Percentiles rank a stretch among this genome's conserved stretches.
Conservation (phyloP, 495 filamentous ascomycete species). For the Glutinoglossum americanum region DNA sequence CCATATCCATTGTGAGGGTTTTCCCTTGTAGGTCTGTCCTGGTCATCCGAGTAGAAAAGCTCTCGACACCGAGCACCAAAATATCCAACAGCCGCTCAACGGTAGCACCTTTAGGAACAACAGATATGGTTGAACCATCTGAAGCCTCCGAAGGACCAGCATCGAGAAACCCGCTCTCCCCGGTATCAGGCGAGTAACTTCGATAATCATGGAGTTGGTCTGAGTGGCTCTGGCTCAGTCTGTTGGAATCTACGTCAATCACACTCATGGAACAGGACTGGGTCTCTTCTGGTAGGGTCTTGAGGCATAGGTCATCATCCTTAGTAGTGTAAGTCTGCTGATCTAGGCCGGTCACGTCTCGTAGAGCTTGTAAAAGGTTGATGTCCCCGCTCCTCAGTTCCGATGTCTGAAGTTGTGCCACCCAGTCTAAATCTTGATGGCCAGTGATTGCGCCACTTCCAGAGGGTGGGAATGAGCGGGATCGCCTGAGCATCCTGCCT, state of each 20-base stretch:
- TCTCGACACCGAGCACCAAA: constrained; percentile 16
- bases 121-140: neutral
- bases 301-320: neutral
- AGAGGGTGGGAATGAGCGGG: constrained; percentile 16
- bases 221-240: neutral
- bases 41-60: constrained; percentile 17
- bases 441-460: constrained; percentile 14
- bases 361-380: neutral
- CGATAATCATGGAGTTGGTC: neutral
- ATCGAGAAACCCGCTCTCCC: neutral
- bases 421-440: constrained; percentile 16
- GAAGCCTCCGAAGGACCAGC: constrained; percentile 8
- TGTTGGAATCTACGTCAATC: neutral
- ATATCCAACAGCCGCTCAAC: constrained; percentile 18
- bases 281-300: neutral
- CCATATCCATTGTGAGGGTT: constrained; percentile 16
- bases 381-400: constrained; percentile 14
- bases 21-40: constrained; percentile 8
- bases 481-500: constrained; percentile 10
- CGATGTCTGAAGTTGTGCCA: constrained; percentile 15
- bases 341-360: neutral
- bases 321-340: neutral
- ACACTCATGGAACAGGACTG: neutral
- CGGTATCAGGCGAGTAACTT: neutral
- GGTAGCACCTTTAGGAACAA: constrained; percentile 17